Conservation (phyloP, 2,329 filamentous ascomycete genomes). For the Sarocladium brachiariae region DNA sequence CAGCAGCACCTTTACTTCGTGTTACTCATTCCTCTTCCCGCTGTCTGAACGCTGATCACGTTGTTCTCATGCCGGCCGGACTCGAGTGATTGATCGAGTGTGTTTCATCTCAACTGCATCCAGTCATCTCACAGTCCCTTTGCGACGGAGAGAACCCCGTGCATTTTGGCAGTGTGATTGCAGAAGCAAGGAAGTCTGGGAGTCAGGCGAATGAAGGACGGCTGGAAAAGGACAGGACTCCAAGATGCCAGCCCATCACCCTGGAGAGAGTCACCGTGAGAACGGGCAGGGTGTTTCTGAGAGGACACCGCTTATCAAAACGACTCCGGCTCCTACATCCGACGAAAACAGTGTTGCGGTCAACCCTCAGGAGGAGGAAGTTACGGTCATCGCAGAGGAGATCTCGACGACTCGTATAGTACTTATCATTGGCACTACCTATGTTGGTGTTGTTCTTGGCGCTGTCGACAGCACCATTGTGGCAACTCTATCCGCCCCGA, state of each 20-base stretch:
- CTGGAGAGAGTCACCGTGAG: background rate
- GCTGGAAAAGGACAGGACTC: background rate
- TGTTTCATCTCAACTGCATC: no score
- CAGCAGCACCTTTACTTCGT: no score
- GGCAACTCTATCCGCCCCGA: constrained; percentile 76
- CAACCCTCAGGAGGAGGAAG: constrained; percentile 32
- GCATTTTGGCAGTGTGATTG: no score
- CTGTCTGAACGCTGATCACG: no score
- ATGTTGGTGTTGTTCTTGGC: constrained; percentile 56
- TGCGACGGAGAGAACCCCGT: no score
- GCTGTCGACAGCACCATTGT: constrained; percentile 74
- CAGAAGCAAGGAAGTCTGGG: no score
- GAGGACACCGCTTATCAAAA: constrained; percentile 3
- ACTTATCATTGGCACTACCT: constrained; percentile 49
- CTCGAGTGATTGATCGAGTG: no score
- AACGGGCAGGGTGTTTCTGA: background rate
- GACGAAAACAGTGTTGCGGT: background rate
- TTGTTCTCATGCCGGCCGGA: no score
- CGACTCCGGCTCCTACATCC: background rate
- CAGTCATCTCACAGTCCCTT: no score
- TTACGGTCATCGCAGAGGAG: constrained; percentile 40
- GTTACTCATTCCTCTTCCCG: no score
- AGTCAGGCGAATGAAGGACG: background rate
- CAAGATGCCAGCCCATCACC: background rate
- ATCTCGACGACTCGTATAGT: constrained; percentile 41